phyloP scores from a whole-genome alignment of 1,284 basidiomycete species.

The Entoloma clypeatum region DNA sequence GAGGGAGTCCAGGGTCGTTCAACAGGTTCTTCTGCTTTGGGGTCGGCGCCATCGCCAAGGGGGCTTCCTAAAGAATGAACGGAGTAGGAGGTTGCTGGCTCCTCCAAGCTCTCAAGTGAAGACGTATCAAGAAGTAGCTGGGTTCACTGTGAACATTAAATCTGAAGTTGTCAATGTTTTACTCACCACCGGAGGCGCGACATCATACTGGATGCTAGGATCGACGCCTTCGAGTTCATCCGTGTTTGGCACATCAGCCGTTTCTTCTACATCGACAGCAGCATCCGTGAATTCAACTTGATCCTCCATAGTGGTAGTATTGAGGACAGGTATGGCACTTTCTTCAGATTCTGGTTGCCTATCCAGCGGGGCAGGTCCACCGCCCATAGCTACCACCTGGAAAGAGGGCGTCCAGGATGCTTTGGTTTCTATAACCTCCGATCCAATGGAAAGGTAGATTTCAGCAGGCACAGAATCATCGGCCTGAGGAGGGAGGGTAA shows the following conservation, averaged over 20 bases:
- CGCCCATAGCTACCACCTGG: constrained; percentile 18
- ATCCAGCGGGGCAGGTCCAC: constrained; percentile 10
- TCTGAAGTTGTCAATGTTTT: background rate
- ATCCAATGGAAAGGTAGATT: background rate
- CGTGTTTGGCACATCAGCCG: no score
- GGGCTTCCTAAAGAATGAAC: constrained; percentile 30
- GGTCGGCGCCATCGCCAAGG: constrained; percentile 7
- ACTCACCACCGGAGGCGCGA: constrained; percentile 12
- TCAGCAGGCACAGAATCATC: no score
- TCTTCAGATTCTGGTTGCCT: constrained; percentile 1
- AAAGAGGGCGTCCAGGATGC: constrained; percentile 17
- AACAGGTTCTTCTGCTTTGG: constrained; percentile 10
- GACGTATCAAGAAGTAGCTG: constrained; percentile 10
- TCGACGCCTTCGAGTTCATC: constrained; percentile 9
- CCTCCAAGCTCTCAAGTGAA: constrained; percentile 8
- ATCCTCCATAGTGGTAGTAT: background rate
- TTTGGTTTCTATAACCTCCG: constrained; percentile 19
- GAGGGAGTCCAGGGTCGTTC: constrained; percentile 21
- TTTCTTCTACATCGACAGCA: background rate
- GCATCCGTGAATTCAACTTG: background rate
- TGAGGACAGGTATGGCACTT: background rate
- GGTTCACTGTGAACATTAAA: background rate
- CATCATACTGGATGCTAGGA: background rate
- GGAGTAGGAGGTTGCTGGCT: constrained; percentile 26
- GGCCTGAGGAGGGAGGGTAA: no score